Base-by-base conservation (phyloP, 2,329 filamentous ascomycete genomes). In the Coniosporium tulheliwenetii region DNA sequence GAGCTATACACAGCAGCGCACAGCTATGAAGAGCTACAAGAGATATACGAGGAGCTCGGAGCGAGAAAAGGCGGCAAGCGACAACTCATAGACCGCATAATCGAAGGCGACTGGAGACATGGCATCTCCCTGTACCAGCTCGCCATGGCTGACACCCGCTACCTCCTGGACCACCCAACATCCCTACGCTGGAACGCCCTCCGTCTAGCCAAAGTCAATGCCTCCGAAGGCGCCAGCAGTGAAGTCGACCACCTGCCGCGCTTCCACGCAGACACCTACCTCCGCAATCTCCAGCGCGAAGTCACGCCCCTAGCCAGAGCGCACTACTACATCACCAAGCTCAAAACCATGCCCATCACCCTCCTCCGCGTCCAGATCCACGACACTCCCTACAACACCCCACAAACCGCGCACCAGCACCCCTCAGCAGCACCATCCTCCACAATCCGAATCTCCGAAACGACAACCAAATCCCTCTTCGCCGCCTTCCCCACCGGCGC, bases 401-500 rank as follows among this genome's bases (percentile, higher is more conserved):
- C 7, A 2, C 12, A n/a, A 5, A 35, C 2, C 33, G 7, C 33
- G 5, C 5, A 5, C 33, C 14, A n/a, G 12, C 58, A 54, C 43
- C 58, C 52, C 42, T 49, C 10, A 47, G 46, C 44, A 36, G 38
- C 45, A 34, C 52, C 61, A 33, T 32, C 19, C 37, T 32, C 14
- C 15, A 37, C 10, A 36, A 41, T 36, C 15, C 8, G 10, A 30
- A n/a, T 35, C 30, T 13, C 32, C 32, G n/a, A 33, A 10, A 12
- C 9, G 5, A 35, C 39, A 68, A n/a, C 78, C 10, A 73, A 77
- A 47, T 80, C 81, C 2, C 73, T 93, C 33, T 91, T 85, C 52
- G 67, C 93, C 44, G 81, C 83, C 1, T 89, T 93, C 50, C 85
- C 86, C 0, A 79, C 89, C 52, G 81, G 79, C 30, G 80, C 82